Conservation (phyloP, 805 yeast genomes). For the Millerozyma acaciae region DNA sequence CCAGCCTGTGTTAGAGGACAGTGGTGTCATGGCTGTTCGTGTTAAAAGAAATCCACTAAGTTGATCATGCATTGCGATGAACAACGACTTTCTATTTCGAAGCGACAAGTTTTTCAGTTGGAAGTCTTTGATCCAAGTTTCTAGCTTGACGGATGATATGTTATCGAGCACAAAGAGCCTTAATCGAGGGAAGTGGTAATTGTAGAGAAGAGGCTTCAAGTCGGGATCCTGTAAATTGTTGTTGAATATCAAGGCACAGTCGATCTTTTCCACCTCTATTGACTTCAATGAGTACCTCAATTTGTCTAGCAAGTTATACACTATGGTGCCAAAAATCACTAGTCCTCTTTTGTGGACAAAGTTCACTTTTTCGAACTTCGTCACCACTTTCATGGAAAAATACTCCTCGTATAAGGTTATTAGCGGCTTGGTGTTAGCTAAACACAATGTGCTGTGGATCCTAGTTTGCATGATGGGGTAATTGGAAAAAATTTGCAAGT, state of each 20-base stretch:
- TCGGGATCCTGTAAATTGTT: neutral
- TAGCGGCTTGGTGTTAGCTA: neutral
- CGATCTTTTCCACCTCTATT: constrained; percentile 16
- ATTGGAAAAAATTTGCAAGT: constrained; percentile 5
- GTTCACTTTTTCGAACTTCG: constrained; percentile 2
- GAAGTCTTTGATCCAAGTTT: constrained; percentile 14
- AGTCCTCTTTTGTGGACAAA: constrained; percentile 1
- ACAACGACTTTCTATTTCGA: constrained; percentile 9
- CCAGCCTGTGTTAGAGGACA: neutral
- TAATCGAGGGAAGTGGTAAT: constrained; percentile 12
- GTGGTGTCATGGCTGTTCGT: constrained; percentile 2
- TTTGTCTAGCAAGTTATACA: constrained; percentile 6
- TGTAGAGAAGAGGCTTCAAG: neutral
- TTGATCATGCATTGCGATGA: constrained; percentile 14
- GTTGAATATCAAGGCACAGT: constrained; percentile 13
- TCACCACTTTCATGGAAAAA: constrained; percentile 2
- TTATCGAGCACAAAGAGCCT: constrained; percentile 22
- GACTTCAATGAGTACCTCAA: constrained; percentile 7
- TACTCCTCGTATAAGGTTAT: constrained; percentile 1
- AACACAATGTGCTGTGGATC: constrained; percentile 5
- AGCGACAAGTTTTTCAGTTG: constrained; percentile 8
- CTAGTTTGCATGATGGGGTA: constrained; percentile 7
- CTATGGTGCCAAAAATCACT: constrained; percentile 4
- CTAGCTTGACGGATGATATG: constrained; percentile 11
- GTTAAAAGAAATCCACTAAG: constrained; percentile 11